phyloP scores from a whole-genome alignment of 805 yeast genomes.

The Kodamaea jinghongensis region DNA sequence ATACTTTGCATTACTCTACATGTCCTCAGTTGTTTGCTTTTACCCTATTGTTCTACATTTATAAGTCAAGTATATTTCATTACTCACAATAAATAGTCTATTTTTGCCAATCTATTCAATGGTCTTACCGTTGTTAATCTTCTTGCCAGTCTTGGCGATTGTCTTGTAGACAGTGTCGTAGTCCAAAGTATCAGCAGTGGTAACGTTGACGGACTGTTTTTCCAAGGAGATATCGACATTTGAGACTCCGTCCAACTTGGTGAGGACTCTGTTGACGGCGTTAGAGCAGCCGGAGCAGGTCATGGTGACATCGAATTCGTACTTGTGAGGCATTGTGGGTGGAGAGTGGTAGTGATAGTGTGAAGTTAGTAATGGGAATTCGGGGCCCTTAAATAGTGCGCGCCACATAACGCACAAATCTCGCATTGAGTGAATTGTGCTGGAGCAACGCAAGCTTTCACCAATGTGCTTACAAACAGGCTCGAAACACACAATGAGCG shows the following conservation, averaged over 20 bases:
- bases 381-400: neutral
- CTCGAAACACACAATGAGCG: no score
- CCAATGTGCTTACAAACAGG: no score
- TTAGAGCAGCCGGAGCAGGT: constrained; percentile 83
- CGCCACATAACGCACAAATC: constrained; percentile 3
- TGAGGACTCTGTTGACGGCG: constrained; percentile 78
- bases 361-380: neutral
- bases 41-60: no score
- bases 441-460: no score
- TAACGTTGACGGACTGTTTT: constrained; percentile 77
- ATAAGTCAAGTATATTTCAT: neutral
- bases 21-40: no score
- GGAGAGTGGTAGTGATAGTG: neutral
- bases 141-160: constrained; percentile 89
- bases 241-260: constrained; percentile 69
- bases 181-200: constrained; percentile 49
- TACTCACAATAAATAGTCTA: neutral
- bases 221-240: constrained; percentile 73
- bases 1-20: no score
- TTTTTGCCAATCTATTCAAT: constrained; percentile 23
- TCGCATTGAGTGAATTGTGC: neutral
- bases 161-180: constrained; percentile 79
- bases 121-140: constrained; percentile 63
- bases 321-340: constrained; percentile 52
- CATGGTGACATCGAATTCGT: constrained; percentile 82